Conservation (phyloP, 805 yeast genomes). For the Schizosaccharomyces octosporus region DNA sequence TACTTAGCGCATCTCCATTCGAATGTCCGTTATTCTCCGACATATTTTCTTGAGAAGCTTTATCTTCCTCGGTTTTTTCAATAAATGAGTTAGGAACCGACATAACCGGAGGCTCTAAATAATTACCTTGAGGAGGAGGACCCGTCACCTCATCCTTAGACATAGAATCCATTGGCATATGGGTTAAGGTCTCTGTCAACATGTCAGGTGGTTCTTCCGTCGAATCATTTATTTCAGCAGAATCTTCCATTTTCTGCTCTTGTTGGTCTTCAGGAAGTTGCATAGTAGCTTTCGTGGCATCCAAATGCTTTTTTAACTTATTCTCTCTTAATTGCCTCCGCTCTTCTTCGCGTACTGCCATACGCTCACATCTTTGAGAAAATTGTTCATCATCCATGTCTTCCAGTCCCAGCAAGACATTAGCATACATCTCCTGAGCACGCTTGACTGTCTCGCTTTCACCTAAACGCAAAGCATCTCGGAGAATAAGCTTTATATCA, state of each 20-base stretch:
- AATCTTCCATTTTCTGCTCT: background rate
- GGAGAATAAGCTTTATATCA: conserved; percentile 63
- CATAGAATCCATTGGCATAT: background rate
- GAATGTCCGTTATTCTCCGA: too few species aligned
- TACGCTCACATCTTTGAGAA: conserved; percentile 46
- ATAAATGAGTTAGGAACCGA: background rate
- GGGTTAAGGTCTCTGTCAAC: background rate
- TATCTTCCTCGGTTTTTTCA: background rate
- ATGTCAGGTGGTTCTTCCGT: background rate
- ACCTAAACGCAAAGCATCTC: conserved; percentile 33
- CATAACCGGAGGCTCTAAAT: background rate
- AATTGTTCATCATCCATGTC: conserved; percentile 54
- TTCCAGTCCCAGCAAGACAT: conserved; percentile 86
- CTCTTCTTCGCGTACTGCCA: conserved; percentile 34
- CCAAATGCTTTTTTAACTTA: background rate
- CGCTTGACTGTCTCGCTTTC: conserved; percentile 24
- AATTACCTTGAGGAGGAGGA: background rate
- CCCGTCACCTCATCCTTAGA: background rate
- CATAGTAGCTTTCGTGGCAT: background rate
- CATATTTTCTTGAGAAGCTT: too few species aligned
- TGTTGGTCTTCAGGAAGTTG: background rate
- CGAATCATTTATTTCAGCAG: background rate
- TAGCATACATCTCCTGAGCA: conserved; percentile 88
- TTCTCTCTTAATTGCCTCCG: background rate
- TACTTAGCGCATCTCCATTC: too few species aligned